Base-by-base conservation (phyloP, 176 grass and related monocot genomes). In the Tuctoria greenei region DNA sequence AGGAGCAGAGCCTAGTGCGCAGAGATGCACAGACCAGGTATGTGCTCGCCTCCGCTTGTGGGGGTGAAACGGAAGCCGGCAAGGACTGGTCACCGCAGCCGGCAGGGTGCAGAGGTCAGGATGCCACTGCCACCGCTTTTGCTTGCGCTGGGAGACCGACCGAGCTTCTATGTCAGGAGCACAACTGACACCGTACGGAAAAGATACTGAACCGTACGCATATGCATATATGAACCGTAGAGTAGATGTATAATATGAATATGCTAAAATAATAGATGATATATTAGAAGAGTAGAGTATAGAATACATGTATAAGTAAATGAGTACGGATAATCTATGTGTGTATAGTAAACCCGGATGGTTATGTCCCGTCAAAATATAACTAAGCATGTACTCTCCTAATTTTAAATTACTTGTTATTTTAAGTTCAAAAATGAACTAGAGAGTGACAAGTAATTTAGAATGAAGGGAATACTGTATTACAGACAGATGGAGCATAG, bases 131-230 rank as follows among this genome's bases (percentile, higher is more conserved):
- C 18, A 21, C 4, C 1, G 63, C 63, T 11, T 41, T n/a, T 21
- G 61, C 16, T 12, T 24, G 56, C 17, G 36, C 35, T n/a, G 7
- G 6, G 49, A 17, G 49, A 52, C 49, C 49, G 49, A 52, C 49
- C 49, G 49, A 52, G 49, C 51, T 54, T 54, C 21, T 54, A n/a
- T 14, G 5, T 1, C 18, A 37, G 5, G 6, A 43, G 5, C 1
- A 8, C 67, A 18, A 46, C 61, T 74, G 61, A 74, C 61, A 35
- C 25, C n/a, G n/a, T n/a, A n/a, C n/a, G n/a, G n/a, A n/a, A n/a
- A n/a, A n/a, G n/a, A n/a, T n/a, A n/a, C n/a, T n/a, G n/a, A n/a
- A n/a, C n/a, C n/a, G n/a, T n/a, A n/a, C n/a, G n/a, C n/a, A n/a
- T n/a, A n/a, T n/a, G n/a, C n/a, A n/a, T n/a, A n/a, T n/a, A n/a